These are phyloP conservation scores for Bifiguratus adelaidae DNA, from an alignment of 192 early-diverging fungal genomes.

Conservation along the genomic window DNA sequence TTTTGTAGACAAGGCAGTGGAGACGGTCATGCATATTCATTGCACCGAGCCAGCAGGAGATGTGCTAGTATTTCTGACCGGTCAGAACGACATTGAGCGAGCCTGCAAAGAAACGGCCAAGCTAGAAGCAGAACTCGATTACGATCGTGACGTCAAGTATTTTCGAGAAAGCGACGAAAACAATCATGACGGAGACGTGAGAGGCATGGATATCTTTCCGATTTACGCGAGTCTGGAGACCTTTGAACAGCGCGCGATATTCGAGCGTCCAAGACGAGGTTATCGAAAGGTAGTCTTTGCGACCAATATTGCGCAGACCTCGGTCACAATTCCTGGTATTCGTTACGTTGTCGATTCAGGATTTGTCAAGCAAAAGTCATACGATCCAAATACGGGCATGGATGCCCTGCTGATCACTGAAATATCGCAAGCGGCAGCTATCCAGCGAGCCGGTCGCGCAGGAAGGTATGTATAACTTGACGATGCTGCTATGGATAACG, in stretches of 20 bases:
- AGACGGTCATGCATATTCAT: slow-evolving; percentile 70
- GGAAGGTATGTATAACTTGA: slow-evolving; percentile 31
- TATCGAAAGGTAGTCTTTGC: slow-evolving; percentile 89
- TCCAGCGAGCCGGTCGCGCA: slow-evolving; percentile 89
- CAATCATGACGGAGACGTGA: slow-evolving; percentile 19
- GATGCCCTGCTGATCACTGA: slow-evolving; percentile 86
- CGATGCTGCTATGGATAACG: not conserved
- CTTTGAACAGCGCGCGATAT: slow-evolving; percentile 79
- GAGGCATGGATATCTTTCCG: slow-evolving; percentile 38
- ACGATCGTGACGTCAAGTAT: slow-evolving; percentile 33
- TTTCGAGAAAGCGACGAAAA: slow-evolving; percentile 16
- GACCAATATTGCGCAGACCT: slow-evolving; percentile 95
- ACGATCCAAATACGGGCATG: slow-evolving; percentile 90
- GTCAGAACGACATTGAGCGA: slow-evolving; percentile 91
- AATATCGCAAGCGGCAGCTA: slow-evolving; percentile 87
- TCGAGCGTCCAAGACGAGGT: slow-evolving; percentile 60
- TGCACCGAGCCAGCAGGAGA: slow-evolving; percentile 77
- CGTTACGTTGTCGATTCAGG: slow-evolving; percentile 92
- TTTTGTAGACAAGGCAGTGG: slow-evolving; percentile 63
- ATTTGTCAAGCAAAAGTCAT: slow-evolving; percentile 90
- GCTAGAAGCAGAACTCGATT: slow-evolving; percentile 27
- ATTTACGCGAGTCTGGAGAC: slow-evolving; percentile 72
- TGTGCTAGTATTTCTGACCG: slow-evolving; percentile 91
- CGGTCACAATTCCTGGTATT: slow-evolving; percentile 85
- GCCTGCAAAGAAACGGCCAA: slow-evolving; percentile 49